Evolutionary conservation across 164 flowering plant genomes (phyloP).

Genomic region (Cinnamomum micranthum): DNA sequence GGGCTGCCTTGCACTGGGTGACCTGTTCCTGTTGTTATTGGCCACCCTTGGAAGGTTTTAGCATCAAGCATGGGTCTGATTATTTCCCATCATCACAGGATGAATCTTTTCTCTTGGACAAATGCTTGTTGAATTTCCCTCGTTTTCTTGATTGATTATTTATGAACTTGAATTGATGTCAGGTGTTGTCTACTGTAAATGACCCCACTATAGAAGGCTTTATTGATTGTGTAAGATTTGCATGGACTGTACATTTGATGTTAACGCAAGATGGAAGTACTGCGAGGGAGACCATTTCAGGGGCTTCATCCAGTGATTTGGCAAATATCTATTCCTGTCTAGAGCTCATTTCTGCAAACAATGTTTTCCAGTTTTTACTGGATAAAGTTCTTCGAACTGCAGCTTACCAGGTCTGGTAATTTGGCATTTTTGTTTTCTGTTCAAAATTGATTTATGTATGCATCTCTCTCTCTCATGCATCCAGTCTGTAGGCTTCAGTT

Average conservation of each 20-base stretch:
- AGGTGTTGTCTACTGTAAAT: constrained; percentile 70
- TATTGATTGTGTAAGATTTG: constrained; percentile 67
- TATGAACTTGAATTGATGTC: constrained; percentile 9
- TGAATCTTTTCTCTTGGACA: background rate
- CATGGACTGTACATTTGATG: constrained; percentile 89
- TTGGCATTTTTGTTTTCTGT: background rate
- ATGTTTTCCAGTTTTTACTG: constrained; percentile 81
- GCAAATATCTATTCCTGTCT: constrained; percentile 54
- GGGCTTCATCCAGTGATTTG: constrained; percentile 48
- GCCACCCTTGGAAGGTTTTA: background rate
- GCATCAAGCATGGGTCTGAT: background rate
- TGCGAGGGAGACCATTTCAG: constrained; percentile 44
- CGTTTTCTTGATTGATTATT: constrained; percentile 1
- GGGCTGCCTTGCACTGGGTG: background rate
- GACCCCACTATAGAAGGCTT: constrained; percentile 69
- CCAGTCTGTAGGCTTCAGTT: too few species aligned
- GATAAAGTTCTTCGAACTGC: constrained; percentile 81
- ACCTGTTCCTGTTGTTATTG: background rate
- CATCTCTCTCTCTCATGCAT: background rate
- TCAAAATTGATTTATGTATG: background rate
- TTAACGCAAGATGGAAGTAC: constrained; percentile 52
- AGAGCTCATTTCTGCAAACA: constrained; percentile 65
- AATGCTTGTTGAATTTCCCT: background rate
- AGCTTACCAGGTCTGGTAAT: constrained; percentile 70
- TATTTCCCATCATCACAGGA: background rate